Evolutionary conservation across 805 yeast species (phyloP).

Genomic region (Debaryomyces maramus): DNA sequence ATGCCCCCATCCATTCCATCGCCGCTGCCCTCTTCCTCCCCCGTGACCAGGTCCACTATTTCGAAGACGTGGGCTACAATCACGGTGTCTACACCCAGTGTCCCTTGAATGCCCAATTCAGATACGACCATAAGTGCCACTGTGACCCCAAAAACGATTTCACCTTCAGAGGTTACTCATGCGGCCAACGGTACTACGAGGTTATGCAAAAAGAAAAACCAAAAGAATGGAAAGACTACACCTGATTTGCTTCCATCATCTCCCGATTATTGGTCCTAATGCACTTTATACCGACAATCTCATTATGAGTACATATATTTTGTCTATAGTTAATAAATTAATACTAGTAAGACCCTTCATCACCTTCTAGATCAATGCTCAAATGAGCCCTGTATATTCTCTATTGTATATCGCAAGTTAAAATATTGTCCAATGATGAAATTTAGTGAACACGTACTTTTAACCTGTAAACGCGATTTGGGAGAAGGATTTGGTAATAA

Average conservation of each 20-base stretch:
- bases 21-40: constrained; percentile 80
- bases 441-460: constrained; percentile 1
- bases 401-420: too few species aligned
- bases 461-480: constrained; percentile 1
- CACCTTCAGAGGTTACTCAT: constrained; percentile 41
- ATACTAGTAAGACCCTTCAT: too few species aligned
- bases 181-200: constrained; percentile 33
- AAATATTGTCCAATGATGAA: too few species aligned
- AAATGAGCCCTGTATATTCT: too few species aligned
- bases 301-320: too few species aligned
- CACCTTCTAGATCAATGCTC: too few species aligned
- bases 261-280: neutral
- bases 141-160: constrained; percentile 68
- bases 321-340: too few species aligned
- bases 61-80: constrained; percentile 75
- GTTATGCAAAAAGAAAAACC: constrained; percentile 32
- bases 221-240: constrained; percentile 24
- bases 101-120: constrained; percentile 58
- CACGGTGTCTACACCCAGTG: constrained; percentile 76
- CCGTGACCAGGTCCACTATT: constrained; percentile 67
- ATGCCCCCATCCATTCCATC: constrained; percentile 83
- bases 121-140: constrained; percentile 57
- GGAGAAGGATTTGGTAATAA: neutral
- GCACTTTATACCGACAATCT: too few species aligned
- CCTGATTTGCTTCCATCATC: neutral